Conservation (phyloP, 2,329 filamentous ascomycete species). For the Sphaerulina populicola region DNA sequence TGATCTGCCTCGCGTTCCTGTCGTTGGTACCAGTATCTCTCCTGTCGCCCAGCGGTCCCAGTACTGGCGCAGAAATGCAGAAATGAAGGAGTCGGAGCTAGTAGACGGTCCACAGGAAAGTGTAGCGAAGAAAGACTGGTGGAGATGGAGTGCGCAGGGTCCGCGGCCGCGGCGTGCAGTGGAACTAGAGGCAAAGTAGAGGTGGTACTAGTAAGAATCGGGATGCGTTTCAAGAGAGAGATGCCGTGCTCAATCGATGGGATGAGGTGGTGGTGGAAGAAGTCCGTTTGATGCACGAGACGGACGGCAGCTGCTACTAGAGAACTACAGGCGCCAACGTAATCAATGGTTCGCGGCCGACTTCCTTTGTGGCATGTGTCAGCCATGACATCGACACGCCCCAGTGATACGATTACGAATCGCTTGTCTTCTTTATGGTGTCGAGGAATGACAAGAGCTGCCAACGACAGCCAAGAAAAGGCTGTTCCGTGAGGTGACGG, state of each 20-base stretch:
- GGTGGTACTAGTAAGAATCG: conserved; percentile 3
- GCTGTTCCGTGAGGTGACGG: not conserved
- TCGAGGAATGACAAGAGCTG: conserved; percentile 7
- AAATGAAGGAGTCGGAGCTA: not conserved
- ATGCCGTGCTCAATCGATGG: not conserved
- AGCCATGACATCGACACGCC: not conserved
- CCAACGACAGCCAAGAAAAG: conserved; percentile 1
- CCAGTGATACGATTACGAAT: not conserved
- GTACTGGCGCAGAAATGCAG: conserved; percentile 1
- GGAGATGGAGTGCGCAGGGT: conserved; percentile 5
- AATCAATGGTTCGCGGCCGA: not conserved
- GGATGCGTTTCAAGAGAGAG: not conserved
- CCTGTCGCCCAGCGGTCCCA: not conserved
- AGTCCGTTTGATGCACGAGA: not conserved
- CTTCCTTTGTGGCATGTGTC: not conserved
- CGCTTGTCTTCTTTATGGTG: not conserved
- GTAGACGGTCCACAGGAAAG: not conserved
- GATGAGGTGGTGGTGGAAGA: not conserved
- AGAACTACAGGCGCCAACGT: not conserved
- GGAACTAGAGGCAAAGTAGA: not conserved
- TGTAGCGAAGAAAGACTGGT: not conserved
- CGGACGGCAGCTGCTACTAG: not conserved
- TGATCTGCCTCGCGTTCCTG: not conserved
- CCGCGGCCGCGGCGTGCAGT: conserved; percentile 2
- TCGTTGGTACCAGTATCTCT: not conserved